Conservation (phyloP, 2,329 filamentous ascomycete genomes). For the Dothistroma septosporum region DNA sequence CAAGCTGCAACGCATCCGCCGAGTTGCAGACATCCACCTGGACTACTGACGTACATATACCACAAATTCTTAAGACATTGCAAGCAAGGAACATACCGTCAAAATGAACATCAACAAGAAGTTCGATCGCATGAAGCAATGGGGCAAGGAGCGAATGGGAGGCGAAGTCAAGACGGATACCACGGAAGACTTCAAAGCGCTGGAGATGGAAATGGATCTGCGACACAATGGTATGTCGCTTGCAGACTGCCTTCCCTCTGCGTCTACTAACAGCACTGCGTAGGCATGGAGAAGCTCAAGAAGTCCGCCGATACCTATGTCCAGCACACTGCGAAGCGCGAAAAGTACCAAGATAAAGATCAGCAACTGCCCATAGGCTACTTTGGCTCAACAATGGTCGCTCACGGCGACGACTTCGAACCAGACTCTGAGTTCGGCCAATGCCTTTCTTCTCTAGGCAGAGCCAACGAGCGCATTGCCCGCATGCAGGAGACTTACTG, state of each 20-base stretch:
- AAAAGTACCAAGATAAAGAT: conserved; percentile 81
- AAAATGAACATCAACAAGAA: conserved; percentile 69
- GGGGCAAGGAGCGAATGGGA: conserved; percentile 96
- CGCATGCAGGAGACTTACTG: conserved; percentile 81
- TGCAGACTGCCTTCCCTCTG: not conserved
- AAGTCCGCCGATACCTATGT: conserved; percentile 80
- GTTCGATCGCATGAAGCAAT: conserved; percentile 93
- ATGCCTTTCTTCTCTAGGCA: conserved; percentile 73
- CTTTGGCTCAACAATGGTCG: conserved; percentile 79
- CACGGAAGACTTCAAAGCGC: conserved; percentile 83
- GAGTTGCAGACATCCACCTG: not conserved
- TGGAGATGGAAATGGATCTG: conserved; percentile 86
- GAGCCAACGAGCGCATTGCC: conserved; percentile 82
- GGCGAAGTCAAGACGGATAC: conserved; percentile 80
- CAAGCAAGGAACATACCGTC: conserved; percentile 10
- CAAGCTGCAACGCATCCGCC: not conserved
- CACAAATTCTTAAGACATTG: not conserved
- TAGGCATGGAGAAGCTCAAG: conserved; percentile 87
- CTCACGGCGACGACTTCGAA: conserved; percentile 90
- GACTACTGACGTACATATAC: not conserved
- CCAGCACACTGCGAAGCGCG: conserved; percentile 81
- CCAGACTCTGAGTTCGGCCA: conserved; percentile 85
- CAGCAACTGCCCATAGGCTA: conserved; percentile 76
- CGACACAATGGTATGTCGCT: conserved; percentile 70
- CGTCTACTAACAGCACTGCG: conserved; percentile 5